Base-by-base conservation (phyloP, 257 asterid species). In the Solanum rostratum region DNA sequence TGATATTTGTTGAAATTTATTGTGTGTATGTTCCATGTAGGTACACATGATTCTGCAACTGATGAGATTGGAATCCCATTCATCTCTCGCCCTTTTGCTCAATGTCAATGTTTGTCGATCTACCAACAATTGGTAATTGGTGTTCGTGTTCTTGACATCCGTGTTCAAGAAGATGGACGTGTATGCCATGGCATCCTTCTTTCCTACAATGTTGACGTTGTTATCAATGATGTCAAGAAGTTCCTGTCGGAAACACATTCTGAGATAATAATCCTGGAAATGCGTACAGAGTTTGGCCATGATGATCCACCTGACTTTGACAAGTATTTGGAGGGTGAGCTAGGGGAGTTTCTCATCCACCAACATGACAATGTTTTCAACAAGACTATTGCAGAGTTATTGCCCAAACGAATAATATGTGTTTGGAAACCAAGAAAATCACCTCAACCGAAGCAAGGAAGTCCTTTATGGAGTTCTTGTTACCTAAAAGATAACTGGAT, bases 21-120 rank as follows among this genome's bases (percentile, higher is more conserved):
- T 12, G 12, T 20, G 1, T 41, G 9, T 15, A 66, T 66, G 22
- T 18, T 33, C n/a, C 46, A 66, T 30, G 8, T 29, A 76, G 99
- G 98, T 1, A 97, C 99, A 1, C 98, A 97, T 83, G 97, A 97
- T 82, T 97, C 98, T 16, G 98, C 98, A 33, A 97, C 98, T 13
- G 84, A 97, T 89, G 57, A 92, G 85, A 95, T 96, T 62, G 99
- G 98, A 3, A 89, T 96, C 68, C 97, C 94, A 3, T 24, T 88
- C 54, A 86, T 96, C 29, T 83, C 93, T 41, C 92, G 99, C 19
- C 98, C 97, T 15, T 94, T 93, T 54, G 98, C 96, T 1, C 95
- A 91, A 83, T 96, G 98, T 86, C 98, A 93, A 85, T 88, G 95
- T 16, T 88, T 93, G 57, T 95, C 98, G 22, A 90, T 96, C 63